Conservation (phyloP, 306 rosid species). For the Castanea mollissima region DNA sequence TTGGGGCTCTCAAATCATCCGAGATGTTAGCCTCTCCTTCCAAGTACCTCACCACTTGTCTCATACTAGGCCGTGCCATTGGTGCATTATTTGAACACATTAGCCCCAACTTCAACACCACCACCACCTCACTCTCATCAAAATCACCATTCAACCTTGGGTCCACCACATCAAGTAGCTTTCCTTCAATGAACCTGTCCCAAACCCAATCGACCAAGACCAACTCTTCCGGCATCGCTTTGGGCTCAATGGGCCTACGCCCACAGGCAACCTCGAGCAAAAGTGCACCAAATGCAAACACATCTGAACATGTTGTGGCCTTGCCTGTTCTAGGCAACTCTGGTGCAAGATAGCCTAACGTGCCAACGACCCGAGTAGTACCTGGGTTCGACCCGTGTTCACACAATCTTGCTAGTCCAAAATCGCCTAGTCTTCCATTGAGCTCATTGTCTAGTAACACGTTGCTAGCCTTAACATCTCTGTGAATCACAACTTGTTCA, state of each 20-base stretch:
- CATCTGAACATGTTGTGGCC: slow-evolving; percentile 70
- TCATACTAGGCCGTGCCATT: slow-evolving; percentile 56
- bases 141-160: slow-evolving; percentile 43
- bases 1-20: slow-evolving; percentile 40
- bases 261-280: slow-evolving; percentile 73
- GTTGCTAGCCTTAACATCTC: slow-evolving; percentile 86
- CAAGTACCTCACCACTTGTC: slow-evolving; percentile 58
- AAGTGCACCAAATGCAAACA: slow-evolving; percentile 72
- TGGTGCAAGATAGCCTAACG: slow-evolving; percentile 83
- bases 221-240: slow-evolving; percentile 49
- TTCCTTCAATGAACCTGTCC: slow-evolving; percentile 56
- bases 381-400: slow-evolving; percentile 75
- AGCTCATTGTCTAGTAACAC: slow-evolving; percentile 69
- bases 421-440: slow-evolving; percentile 74
- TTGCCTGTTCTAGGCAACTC: slow-evolving; percentile 74
- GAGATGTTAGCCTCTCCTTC: slow-evolving; percentile 59
- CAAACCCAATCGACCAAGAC: slow-evolving; percentile 82
- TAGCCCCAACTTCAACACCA: slow-evolving; percentile 67
- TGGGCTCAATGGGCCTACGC: slow-evolving; percentile 70
- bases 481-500: slow-evolving; percentile 74
- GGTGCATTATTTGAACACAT: slow-evolving; percentile 56
- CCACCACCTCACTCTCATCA: slow-evolving; percentile 36
- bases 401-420: slow-evolving; percentile 73
- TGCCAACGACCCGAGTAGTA: slow-evolving; percentile 82
- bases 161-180: slow-evolving; percentile 51